A percentile compares a stretch with the other conserved stretches of the same genome.
phyloP scores from a whole-genome alignment of 768 basidiomycete genomes.

The Tricholoma terreum region DNA sequence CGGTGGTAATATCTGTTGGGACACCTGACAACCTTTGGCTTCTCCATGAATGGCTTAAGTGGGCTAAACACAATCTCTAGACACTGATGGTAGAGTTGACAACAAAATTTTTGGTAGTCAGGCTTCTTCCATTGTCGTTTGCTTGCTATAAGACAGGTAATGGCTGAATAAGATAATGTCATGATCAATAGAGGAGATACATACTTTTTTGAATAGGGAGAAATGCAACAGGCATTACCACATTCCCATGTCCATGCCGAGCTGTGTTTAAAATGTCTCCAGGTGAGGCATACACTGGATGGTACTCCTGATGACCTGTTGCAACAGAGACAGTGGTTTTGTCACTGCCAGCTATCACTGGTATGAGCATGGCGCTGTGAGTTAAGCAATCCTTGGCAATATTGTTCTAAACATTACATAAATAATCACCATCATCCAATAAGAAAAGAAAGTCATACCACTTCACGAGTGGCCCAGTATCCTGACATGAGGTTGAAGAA shows the following conservation, averaged over 20 bases:
- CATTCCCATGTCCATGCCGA: constrained; percentile 24
- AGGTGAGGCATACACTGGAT: constrained; percentile 28
- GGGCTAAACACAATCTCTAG: neutral
- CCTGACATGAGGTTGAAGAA: constrained; percentile 36
- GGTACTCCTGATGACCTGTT: no score
- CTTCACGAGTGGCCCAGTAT: constrained; percentile 32
- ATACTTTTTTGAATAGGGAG: constrained; percentile 35
- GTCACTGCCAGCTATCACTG: constrained; percentile 35
- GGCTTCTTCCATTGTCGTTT: constrained; percentile 9
- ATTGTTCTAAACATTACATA: constrained; percentile 20
- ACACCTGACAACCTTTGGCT: neutral
- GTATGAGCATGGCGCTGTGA: constrained; percentile 29
- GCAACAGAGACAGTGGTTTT: constrained; percentile 41
- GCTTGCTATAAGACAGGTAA: neutral
- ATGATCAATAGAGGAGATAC: constrained; percentile 10
- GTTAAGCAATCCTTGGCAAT: constrained; percentile 21
- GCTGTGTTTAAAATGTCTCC: constrained; percentile 28
- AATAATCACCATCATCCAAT: constrained; percentile 7
- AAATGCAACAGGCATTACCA: constrained; percentile 27
- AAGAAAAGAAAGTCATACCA: constrained; percentile 23
- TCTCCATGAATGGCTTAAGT: neutral
- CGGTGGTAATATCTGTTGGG: neutral
- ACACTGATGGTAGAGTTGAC: constrained; percentile 15
- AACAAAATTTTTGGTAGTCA: neutral
- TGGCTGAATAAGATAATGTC: neutral